Evolutionary conservation across 345 rosid genomes (phyloP), one percentile per base, ranked within the genome.

Genomic region (Hevea brasiliensis): DNA sequence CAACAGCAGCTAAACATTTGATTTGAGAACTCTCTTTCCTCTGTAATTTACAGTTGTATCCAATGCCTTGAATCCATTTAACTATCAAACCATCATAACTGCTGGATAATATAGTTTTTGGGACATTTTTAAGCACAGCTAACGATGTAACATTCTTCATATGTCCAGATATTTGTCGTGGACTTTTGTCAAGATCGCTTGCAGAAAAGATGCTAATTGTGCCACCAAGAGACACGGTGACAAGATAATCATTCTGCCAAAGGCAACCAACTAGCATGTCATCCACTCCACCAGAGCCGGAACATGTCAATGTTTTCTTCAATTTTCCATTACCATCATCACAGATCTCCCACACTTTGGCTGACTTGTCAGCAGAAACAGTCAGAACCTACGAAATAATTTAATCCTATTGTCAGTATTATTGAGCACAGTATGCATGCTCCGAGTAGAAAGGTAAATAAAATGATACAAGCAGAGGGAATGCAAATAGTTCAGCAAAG

Each of bases 201-300:
- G 92, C 88, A 45, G 92, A 85, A 82, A 88, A 94, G 65, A 92
- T 71, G 76, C 88, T 94, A 53, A 92, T 80, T 68, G 87, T 89
- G 20, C 97, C 98, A 67, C 98, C 98, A 29, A 94, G 97, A 74
- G 98, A 94, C 77, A 94, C 89, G 13, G 89, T 87, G 79, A 94
- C 96, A 64, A 90, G 87, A 82, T 92, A 87, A 79, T 88, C 87
- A 76, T 90, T 89, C 80, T 86, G 95, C 98, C 98, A 94, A 56
- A 92, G 92, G 79, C 98, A 90, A 72, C 98, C 95, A 27, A 94
- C 97, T 55, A 94, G 85, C 98, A 94, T 94, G 76, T 90, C 98
- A 58, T 94, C 94, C 62, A 94, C 85, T 74, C 97, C 97, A 20
- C 97, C 97, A 3, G 88, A 81, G 70, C 89, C 90, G 60, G 90